Conservation (phyloP, 2,329 filamentous ascomycete species). For the Knoxdaviesia capensis region DNA sequence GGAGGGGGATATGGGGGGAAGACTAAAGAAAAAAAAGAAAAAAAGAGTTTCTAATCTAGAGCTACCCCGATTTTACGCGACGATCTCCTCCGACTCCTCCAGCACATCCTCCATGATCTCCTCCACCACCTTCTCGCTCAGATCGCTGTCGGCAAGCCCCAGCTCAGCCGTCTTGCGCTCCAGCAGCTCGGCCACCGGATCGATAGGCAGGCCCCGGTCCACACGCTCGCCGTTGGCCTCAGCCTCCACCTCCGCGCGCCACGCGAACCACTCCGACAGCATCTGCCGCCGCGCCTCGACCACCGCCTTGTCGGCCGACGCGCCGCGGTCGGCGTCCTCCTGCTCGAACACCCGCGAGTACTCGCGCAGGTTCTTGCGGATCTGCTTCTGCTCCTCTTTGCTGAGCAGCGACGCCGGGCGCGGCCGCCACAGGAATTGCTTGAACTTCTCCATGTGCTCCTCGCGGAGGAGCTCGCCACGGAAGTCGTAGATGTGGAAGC, state of each 20-base stretch:
- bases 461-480: conserved; percentile 75
- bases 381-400: conserved; percentile 93
- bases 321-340: conserved; percentile 82
- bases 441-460: conserved; percentile 89
- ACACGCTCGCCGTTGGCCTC: conserved; percentile 55
- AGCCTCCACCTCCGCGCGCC: conserved; percentile 54
- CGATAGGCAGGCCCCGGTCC: conserved; percentile 42
- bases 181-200: conserved; percentile 41
- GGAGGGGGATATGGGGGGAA: no score
- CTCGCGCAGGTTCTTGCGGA: conserved; percentile 95
- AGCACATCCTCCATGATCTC: conserved; percentile 70
- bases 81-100: conserved; percentile 68
- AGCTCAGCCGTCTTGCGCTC: conserved; percentile 32
- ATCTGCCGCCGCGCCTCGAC: conserved; percentile 68
- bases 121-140: conserved; percentile 60
- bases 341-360: conserved; percentile 92
- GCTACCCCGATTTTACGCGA: conserved; percentile 13
- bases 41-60: no score
- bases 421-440: conserved; percentile 90
- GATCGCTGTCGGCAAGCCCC: conserved; percentile 35
- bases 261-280: conserved; percentile 76
- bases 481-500: conserved; percentile 97
- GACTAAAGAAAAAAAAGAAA: no score
- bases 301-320: conserved; percentile 82
- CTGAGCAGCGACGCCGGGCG: conserved; percentile 76